phyloP scores from a whole-genome alignment of 1,139 yeast species.

The Lodderomyces beijingensis region DNA sequence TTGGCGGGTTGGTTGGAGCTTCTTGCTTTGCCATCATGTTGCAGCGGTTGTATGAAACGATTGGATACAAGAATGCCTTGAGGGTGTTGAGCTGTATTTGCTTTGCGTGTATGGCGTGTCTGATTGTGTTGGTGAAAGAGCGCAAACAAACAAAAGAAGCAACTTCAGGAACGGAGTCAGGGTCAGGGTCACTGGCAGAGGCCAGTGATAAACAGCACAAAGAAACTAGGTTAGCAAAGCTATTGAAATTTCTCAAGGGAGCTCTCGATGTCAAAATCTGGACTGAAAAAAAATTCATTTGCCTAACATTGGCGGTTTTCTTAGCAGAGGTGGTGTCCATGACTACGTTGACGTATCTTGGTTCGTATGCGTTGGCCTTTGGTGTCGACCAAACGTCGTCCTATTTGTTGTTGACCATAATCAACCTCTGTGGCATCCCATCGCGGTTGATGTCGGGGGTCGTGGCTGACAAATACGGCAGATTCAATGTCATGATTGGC shows the following conservation, averaged over 20 bases:
- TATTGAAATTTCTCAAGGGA: constrained; percentile 18
- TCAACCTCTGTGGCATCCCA: constrained; percentile 45
- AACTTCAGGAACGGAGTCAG: background rate
- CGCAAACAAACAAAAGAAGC: constrained; percentile 20
- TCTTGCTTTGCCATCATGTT: constrained; percentile 55
- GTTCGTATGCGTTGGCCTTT: constrained; percentile 45
- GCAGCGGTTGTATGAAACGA: constrained; percentile 36
- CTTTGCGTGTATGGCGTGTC: constrained; percentile 31
- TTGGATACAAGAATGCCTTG: constrained; percentile 63
- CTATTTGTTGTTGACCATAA: constrained; percentile 41
- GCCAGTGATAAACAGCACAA: background rate
- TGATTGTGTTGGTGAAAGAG: constrained; percentile 41
- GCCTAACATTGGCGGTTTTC: constrained; percentile 39
- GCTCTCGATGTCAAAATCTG: constrained; percentile 40
- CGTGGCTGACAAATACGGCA: constrained; percentile 45
- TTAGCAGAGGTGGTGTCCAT: constrained; percentile 47
- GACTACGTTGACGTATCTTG: constrained; percentile 47
- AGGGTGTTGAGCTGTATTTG: constrained; percentile 52
- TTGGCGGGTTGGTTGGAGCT: constrained; percentile 65
- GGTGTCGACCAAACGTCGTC: constrained; percentile 40
- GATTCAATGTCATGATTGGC: constrained; percentile 48
- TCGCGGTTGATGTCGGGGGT: constrained; percentile 46
- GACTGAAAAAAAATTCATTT: constrained; percentile 35
- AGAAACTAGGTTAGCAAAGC: background rate
- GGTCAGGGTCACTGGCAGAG: background rate